Conservation (phyloP, 129 eudicot genomes). For the Lactuca saligna region DNA sequence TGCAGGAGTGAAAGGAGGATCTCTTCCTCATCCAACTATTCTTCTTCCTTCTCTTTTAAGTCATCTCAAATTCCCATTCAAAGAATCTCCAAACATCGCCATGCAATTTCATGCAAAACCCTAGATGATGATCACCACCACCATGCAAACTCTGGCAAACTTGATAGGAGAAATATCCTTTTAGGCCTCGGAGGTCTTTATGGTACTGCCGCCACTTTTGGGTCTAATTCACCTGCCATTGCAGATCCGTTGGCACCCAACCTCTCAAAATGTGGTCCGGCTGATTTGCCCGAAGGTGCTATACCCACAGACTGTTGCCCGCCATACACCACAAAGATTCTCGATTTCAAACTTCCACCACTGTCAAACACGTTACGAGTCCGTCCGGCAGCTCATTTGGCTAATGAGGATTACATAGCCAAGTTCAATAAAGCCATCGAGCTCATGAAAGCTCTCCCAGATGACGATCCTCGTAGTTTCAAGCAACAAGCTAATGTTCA, state of each 20-base stretch:
- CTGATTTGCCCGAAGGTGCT: conserved; percentile 44
- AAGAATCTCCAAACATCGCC: conserved; percentile 17
- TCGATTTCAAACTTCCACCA: conserved; percentile 40
- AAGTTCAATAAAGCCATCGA: conserved; percentile 50
- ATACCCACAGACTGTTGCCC: conserved; percentile 58
- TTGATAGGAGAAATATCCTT: conserved; percentile 57
- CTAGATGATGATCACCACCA: conserved; percentile 18
- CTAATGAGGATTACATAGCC: conserved; percentile 32
- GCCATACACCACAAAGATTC: conserved; percentile 34
- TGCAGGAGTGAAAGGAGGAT: neutral
- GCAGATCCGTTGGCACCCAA: conserved; percentile 65
- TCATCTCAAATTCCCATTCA: conserved; percentile 36
- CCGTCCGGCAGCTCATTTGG: conserved; percentile 58
- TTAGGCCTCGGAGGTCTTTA: conserved; percentile 60
- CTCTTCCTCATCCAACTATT: conserved; percentile 29
- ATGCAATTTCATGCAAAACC: conserved; percentile 50
- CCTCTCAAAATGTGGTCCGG: conserved; percentile 53
- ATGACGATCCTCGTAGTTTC: conserved; percentile 58
- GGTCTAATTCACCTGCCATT: conserved; percentile 34
- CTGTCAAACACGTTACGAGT: conserved; percentile 24
- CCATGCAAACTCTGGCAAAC: conserved; percentile 23
- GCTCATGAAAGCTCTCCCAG: conserved; percentile 61
- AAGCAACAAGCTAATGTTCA: conserved; percentile 58
- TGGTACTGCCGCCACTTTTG: conserved; percentile 43
- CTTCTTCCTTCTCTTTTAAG: conserved; percentile 31